Evolutionary conservation across 805 yeast genomes (phyloP).

Genomic region (Nakazawaea ernobii): DNA sequence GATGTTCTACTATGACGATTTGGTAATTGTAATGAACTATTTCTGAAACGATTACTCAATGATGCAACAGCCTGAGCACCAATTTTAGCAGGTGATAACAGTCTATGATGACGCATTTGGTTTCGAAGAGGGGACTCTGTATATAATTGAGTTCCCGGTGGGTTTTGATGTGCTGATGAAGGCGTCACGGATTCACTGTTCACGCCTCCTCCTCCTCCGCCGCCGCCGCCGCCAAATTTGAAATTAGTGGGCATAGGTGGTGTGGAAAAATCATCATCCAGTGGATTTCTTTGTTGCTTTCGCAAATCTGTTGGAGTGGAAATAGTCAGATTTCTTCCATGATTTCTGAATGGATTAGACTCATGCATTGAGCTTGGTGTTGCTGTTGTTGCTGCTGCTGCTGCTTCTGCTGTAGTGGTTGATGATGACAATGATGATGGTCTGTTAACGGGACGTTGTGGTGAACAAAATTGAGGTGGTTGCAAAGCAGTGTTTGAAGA

Average conservation of each 20-base stretch:
- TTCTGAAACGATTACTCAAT: slow-evolving; percentile 17
- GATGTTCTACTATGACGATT: slow-evolving; percentile 29
- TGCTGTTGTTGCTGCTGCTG: slow-evolving; percentile 12
- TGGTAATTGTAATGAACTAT: background rate
- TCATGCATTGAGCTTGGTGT: slow-evolving; percentile 9
- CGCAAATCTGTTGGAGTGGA: slow-evolving; percentile 13
- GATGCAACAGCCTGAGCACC: slow-evolving; percentile 70
- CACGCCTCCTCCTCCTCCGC: too few relatives aligned
- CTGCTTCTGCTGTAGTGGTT: slow-evolving; percentile 7
- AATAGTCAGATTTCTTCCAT: slow-evolving; percentile 13
- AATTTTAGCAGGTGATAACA: slow-evolving; percentile 62
- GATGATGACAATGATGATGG: slow-evolving; percentile 1
- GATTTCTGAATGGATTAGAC: slow-evolving; percentile 2
- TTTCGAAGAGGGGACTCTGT: slow-evolving; percentile 12
- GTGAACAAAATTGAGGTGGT: too few relatives aligned
- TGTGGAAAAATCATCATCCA: slow-evolving; percentile 20
- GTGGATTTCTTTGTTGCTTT: background rate
- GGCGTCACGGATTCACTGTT: background rate
- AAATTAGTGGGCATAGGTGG: slow-evolving; percentile 24
- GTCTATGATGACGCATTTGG: slow-evolving; percentile 24
- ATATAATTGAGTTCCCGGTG: slow-evolving; percentile 4
- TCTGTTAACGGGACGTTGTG: slow-evolving; percentile 11
- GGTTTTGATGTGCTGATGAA: slow-evolving; percentile 23
- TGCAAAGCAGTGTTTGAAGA: too few relatives aligned
- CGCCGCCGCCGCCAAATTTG: slow-evolving; percentile 27